Conservation (phyloP, 176 grass and related monocot genomes). For the Zoysia pacifica region DNA sequence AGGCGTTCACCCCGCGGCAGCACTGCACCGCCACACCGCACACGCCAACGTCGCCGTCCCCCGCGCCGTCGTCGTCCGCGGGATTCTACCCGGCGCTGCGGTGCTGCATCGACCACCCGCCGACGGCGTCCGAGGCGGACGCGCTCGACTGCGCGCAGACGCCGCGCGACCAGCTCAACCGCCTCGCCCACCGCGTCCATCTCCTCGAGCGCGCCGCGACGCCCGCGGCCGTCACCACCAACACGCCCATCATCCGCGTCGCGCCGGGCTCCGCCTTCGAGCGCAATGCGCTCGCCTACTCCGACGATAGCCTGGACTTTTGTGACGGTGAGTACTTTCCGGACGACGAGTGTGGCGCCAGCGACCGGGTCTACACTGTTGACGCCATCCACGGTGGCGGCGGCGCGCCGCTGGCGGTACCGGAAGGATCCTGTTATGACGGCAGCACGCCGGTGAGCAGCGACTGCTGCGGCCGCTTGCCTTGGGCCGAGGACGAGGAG, state of each 20-base stretch:
- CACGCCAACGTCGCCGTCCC: conserved; percentile 18
- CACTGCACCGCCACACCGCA: background rate
- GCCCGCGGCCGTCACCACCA: background rate
- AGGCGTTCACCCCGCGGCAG: conserved; percentile 37
- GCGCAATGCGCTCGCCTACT: conserved; percentile 32
- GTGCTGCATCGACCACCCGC: conserved; percentile 52
- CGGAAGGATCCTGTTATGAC: conserved; percentile 41
- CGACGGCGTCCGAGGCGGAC: conserved; percentile 41
- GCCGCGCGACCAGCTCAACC: conserved; percentile 41
- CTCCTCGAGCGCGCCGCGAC: conserved; percentile 26
- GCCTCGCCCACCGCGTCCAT: conserved; percentile 39
- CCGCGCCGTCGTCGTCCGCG: background rate
- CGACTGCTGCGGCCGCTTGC: background rate
- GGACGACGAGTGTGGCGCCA: conserved; percentile 40
- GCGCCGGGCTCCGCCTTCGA: conserved; percentile 50
- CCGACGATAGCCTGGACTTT: conserved; percentile 47
- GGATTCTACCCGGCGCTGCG: conserved; percentile 50
- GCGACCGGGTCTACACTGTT: conserved; percentile 63
- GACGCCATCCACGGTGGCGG: conserved; percentile 57
- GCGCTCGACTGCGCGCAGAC: conserved; percentile 38
- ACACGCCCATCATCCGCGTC: conserved; percentile 56
- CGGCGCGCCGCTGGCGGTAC: conserved; percentile 37
- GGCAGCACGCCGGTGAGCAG: conserved; percentile 32
- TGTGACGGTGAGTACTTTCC: conserved; percentile 41
- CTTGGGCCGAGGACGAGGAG: conserved; percentile 54